Evolutionary conservation across 2,329 filamentous ascomycete species (phyloP).

Genomic region (Falciphora oryzae): DNA sequence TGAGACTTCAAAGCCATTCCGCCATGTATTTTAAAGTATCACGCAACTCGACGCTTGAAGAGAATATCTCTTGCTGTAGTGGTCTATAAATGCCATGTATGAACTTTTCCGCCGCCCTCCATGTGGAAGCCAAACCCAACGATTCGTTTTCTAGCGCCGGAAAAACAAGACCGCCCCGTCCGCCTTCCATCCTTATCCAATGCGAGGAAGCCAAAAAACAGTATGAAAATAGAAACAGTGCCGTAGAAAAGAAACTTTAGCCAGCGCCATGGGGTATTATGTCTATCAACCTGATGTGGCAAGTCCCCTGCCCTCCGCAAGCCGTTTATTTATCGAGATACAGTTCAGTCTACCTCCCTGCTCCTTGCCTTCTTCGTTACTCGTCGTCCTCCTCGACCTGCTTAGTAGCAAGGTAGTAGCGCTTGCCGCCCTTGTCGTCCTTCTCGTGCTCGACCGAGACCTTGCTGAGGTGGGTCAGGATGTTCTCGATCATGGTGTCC

Average conservation of each 20-base stretch:
- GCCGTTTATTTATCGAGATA: too few species aligned
- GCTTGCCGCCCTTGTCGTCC: constrained; percentile 38
- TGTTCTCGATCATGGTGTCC: constrained; percentile 61
- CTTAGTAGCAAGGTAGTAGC: constrained; percentile 27
- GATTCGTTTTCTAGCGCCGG: not conserved
- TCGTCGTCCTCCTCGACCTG: constrained; percentile 17
- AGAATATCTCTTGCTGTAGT: not conserved
- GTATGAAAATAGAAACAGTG: not conserved
- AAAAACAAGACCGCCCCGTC: not conserved
- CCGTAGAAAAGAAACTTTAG: not conserved
- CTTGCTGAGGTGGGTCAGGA: constrained; percentile 59
- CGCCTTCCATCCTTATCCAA: too few species aligned
- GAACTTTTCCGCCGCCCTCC: not conserved
- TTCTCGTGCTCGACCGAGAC: constrained; percentile 54
- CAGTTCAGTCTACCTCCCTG: too few species aligned
- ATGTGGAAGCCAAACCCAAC: not conserved
- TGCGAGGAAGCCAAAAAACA: not conserved
- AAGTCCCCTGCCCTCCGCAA: not conserved
- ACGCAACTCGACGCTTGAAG: too few species aligned
- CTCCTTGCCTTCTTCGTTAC: not conserved
- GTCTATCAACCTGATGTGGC: not conserved
- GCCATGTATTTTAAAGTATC: too few species aligned
- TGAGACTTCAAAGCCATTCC: too few species aligned
- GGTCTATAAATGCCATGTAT: not conserved
- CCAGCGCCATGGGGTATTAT: not conserved